Evolutionary conservation across 495 filamentous ascomycete genomes (phyloP), one percentile per base, ranked within the genome.

Genomic region (Mycothermus thermophilus): DNA sequence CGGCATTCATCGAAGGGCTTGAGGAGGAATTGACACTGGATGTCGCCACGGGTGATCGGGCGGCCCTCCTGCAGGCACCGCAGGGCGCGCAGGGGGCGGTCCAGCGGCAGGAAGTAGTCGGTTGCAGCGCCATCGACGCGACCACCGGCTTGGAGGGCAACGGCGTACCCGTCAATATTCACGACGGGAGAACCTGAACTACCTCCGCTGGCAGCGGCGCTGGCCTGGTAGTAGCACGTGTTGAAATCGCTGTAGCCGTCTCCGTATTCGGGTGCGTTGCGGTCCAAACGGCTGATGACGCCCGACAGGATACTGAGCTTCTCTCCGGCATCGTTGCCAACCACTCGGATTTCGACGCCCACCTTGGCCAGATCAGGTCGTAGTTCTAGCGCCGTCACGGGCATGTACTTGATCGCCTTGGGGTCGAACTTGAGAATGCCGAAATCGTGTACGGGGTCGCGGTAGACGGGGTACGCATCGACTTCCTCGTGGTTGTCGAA

Each of bases 181-280:
- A 99, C 87, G 2, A 99, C 90, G 1, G 90, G 90, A 74, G 82
- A 90, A 18, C 90, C 90, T 8, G 92, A 96, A 60, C 84, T 93
- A 44, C 90, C 90, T 37, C 90, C 90, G 54, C 83, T 94, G 8
- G 90, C 90, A 5, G 90, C 87, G 18, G 90, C 90, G 10, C 88
- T 92, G 40, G 90, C 90, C 65, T 99, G 90, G 42, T 96, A 96
- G 58, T 99, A 99, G 56, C 94, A 95, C 22, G 90, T 97, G 52
- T 97, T 99, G 67, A 99, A 99, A 51, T 99, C 90, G 57, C 87
- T 87, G 57, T 99, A 99, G 2, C 90, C 90, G 41, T 96, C 90
- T 23, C 90, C 88, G 46, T 99, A 99, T 47, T 99, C 90, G 5
- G 90, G 90, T 4, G 90, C 90, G 57, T 99, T 99, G 34, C 90